Percentiles rank a stretch among this genome's conserved stretches.
Conservation (phyloP, 257 asterid species). For the Marsdenia floribunda region DNA sequence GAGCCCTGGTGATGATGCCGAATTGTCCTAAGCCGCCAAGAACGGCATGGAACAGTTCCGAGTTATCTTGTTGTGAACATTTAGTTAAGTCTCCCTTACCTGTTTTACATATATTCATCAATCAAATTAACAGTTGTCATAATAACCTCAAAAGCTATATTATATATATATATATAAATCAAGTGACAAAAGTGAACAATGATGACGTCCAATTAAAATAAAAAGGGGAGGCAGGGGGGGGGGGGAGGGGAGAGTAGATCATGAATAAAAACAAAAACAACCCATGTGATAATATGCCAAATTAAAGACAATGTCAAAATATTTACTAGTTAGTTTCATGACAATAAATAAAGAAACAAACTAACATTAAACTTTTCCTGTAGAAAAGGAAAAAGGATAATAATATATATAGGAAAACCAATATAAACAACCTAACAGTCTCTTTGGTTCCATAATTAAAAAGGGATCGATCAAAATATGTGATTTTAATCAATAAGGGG, state of each 20-base stretch:
- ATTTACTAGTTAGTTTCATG: constrained; percentile 13
- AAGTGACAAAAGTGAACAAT: constrained; percentile 7
- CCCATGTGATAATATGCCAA: constrained; percentile 40
- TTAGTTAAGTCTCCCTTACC: constrained; percentile 71
- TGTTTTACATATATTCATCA: constrained; percentile 21
- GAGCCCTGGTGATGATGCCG: constrained; percentile 76
- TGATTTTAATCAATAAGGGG: too few species aligned
- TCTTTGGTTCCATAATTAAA: too few species aligned
- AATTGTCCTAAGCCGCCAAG: constrained; percentile 89
- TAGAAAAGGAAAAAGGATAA: not conserved
- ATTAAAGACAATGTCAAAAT: constrained; percentile 15
- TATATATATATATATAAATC: not conserved
- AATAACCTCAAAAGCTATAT: not conserved
- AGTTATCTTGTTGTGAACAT: constrained; percentile 49
- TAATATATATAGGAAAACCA: not conserved
- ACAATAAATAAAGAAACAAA: constrained; percentile 8
- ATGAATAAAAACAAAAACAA: constrained; percentile 26
- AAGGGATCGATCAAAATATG: too few species aligned
- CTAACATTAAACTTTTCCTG: constrained; percentile 9
- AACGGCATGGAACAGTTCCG: constrained; percentile 59
- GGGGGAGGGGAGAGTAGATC: not conserved
- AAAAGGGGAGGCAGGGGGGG: too few species aligned
- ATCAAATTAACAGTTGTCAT: constrained; percentile 4
- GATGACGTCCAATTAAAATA: constrained; percentile 12
- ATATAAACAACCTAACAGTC: not conserved